phyloP scores from a whole-genome alignment of 495 filamentous ascomycete species.

The Penicillium arizonense region DNA sequence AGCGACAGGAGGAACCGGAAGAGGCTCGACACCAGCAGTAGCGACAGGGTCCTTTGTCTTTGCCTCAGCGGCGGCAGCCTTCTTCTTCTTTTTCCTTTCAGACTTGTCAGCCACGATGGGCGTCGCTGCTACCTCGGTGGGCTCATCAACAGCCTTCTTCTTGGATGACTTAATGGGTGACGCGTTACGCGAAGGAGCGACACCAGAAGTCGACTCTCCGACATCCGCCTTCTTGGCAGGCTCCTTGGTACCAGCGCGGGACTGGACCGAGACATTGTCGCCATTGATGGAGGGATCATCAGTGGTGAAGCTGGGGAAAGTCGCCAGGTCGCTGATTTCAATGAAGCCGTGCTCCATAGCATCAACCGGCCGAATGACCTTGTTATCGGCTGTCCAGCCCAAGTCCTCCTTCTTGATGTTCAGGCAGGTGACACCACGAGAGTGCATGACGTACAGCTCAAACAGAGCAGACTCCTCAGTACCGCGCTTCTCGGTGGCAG shows the following conservation, averaged over 20 bases:
- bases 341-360: slow-evolving; percentile 65
- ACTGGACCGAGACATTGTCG: slow-evolving; percentile 37
- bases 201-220: slow-evolving; percentile 27
- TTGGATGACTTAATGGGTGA: slow-evolving; percentile 44
- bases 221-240: slow-evolving; percentile 36
- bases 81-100: slow-evolving; percentile 62
- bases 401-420: slow-evolving; percentile 82
- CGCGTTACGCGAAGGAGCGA: slow-evolving; percentile 34
- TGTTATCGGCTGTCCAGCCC: slow-evolving; percentile 84
- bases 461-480: slow-evolving; percentile 67
- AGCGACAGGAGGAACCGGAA: slow-evolving; percentile 6
- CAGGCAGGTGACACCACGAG: slow-evolving; percentile 86
- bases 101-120: slow-evolving; percentile 44
- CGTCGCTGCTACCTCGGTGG: slow-evolving; percentile 24
- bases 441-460: slow-evolving; percentile 96
- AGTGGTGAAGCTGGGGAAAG: slow-evolving; percentile 36
- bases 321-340: slow-evolving; percentile 50
- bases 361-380: slow-evolving; percentile 72
- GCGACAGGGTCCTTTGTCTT: slow-evolving; percentile 31
- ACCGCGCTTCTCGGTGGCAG: slow-evolving; percentile 32
- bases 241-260: slow-evolving; percentile 35
- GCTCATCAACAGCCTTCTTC: slow-evolving; percentile 45
- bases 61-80: slow-evolving; percentile 38
- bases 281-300: slow-evolving; percentile 54
- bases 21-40: slow-evolving; percentile 16